Evolutionary conservation across 1,284 basidiomycete genomes (phyloP).

Genomic region (Austroboletus niveus): DNA sequence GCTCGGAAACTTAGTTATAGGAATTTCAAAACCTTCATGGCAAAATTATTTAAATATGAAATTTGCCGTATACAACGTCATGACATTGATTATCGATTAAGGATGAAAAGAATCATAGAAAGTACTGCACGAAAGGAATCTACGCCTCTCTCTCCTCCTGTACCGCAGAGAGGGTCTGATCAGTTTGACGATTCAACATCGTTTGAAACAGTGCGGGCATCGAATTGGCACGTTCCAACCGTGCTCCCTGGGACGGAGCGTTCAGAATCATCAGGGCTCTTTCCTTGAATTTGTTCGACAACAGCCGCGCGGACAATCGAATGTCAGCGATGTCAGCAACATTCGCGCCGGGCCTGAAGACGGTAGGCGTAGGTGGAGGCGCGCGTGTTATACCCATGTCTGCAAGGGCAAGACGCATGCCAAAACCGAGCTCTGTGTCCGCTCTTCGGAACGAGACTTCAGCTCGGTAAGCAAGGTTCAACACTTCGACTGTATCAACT

Average conservation of each 20-base stretch:
- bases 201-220: constrained; percentile 11
- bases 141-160: constrained; percentile 8
- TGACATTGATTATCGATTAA: too few relatives aligned
- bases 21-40: too few relatives aligned
- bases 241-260: not conserved
- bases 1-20: too few relatives aligned
- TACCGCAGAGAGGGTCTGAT: not conserved
- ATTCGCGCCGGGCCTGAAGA: not conserved
- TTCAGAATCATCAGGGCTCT: constrained; percentile 2
- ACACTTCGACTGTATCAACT: constrained; percentile 12
- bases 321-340: not conserved
- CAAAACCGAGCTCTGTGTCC: constrained; percentile 5
- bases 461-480: constrained; percentile 4
- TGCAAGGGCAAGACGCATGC: constrained; percentile 1
- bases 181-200: not conserved
- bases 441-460: constrained; percentile 5
- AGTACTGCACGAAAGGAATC: not conserved
- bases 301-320: not conserved
- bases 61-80: too few relatives aligned
- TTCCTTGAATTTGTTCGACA: constrained; percentile 2
- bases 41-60: too few relatives aligned
- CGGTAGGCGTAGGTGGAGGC: not conserved
- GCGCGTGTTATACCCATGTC: not conserved
- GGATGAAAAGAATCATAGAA: too few relatives aligned
- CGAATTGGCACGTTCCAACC: constrained; percentile 16